phyloP scores from a whole-genome alignment of 1,284 basidiomycete genomes.

The Leucoagaricus sp. region DNA sequence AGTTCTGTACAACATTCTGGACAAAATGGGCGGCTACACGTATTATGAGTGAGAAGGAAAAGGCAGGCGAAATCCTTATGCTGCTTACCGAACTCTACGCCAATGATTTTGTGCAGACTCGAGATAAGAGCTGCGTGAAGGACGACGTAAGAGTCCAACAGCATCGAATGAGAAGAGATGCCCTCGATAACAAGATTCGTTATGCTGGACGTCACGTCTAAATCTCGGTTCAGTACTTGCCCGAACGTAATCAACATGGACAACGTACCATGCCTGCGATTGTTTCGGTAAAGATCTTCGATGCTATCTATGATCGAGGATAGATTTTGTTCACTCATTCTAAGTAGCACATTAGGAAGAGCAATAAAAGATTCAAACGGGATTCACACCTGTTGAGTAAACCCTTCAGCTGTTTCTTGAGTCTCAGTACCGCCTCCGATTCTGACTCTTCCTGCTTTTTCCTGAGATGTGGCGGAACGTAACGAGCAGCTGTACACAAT shows the following conservation, averaged over 20 bases:
- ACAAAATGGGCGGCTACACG: constrained; percentile 74
- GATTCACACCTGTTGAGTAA: constrained; percentile 76
- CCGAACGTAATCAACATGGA: background rate
- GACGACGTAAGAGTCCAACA: constrained; percentile 91
- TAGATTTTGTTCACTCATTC: constrained; percentile 92
- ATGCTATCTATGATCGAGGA: constrained; percentile 77
- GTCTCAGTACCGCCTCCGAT: constrained; percentile 60
- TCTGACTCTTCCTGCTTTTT: constrained; percentile 35
- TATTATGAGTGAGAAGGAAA: background rate
- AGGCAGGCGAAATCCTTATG: constrained; percentile 2
- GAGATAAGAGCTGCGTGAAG: constrained; percentile 90
- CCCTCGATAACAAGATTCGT: constrained; percentile 82
- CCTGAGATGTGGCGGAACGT: constrained; percentile 69
- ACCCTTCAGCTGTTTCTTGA: constrained; percentile 84
- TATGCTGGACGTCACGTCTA: constrained; percentile 83
- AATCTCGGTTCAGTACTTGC: background rate
- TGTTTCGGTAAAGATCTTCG: constrained; percentile 67
- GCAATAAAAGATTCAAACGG: background rate
- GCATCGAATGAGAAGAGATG: constrained; percentile 80
- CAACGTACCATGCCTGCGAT: constrained; percentile 70
- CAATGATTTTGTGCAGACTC: constrained; percentile 82
- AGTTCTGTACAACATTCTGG: constrained; percentile 66
- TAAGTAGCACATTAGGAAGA: constrained; percentile 29
- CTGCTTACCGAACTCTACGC: constrained; percentile 83
- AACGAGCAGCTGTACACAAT: constrained; percentile 47